Evolutionary conservation across 495 filamentous ascomycete species (phyloP).

Genomic region (Daldinia childiae): DNA sequence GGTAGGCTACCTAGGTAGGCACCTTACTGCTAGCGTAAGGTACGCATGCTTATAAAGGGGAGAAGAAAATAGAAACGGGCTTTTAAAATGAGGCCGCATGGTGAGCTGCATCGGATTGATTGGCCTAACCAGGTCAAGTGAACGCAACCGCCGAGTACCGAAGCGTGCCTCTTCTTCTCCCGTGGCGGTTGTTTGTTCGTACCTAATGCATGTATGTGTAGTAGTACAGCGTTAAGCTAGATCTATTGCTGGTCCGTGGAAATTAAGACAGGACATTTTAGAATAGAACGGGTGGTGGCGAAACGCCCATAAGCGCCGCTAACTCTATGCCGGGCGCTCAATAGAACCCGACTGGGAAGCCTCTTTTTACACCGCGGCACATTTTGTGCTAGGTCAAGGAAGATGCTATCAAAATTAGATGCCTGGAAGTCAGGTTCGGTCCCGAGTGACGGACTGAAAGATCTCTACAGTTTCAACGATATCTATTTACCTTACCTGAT

Average conservation of each 20-base stretch:
- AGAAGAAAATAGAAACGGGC: constrained; percentile 1
- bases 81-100: not conserved
- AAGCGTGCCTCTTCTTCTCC: not conserved
- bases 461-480: not conserved
- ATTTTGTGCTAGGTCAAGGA: not conserved
- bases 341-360: not conserved
- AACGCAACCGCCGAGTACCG: constrained; percentile 1
- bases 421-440: not conserved
- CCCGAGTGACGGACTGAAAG: not conserved
- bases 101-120: not conserved
- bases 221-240: not conserved
- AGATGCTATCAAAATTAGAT: not conserved
- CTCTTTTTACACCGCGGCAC: not conserved
- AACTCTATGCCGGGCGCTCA: not conserved
- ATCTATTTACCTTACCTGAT: not conserved
- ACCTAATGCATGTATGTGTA: not conserved
- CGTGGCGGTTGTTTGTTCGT: not conserved
- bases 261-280: not conserved
- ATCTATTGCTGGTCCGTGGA: constrained; percentile 1
- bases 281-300: not conserved
- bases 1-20: too few species aligned
- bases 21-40: too few species aligned
- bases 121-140: not conserved
- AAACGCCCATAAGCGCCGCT: constrained; percentile 29
- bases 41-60: not conserved